phyloP scores from a whole-genome alignment of 2,329 filamentous ascomycete species.

The Neodidymelliopsis sp. region DNA sequence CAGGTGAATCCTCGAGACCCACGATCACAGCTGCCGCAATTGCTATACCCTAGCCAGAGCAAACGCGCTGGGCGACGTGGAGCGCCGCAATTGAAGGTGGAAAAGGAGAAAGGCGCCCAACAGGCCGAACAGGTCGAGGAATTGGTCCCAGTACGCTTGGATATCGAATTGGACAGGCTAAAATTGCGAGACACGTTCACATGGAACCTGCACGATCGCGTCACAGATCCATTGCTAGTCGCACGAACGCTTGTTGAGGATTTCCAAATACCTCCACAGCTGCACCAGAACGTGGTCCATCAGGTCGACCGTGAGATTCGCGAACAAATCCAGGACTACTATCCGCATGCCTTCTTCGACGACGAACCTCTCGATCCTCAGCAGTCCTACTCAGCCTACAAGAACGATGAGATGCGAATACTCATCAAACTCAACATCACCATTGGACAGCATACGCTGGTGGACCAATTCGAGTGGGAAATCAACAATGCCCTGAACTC shows the following conservation, averaged over 20 bases:
- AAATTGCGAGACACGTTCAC: conserved; percentile 97
- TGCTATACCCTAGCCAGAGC: conserved; percentile 82
- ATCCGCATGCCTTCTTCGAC: conserved; percentile 87
- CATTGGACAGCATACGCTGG: conserved; percentile 89
- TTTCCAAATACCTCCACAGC: conserved; percentile 74
- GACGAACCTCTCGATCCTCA: conserved; percentile 91
- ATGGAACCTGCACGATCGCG: conserved; percentile 94
- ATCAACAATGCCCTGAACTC: conserved; percentile 95
- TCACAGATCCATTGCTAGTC: conserved; percentile 81
- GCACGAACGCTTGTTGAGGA: conserved; percentile 91
- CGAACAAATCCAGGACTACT: conserved; percentile 92
- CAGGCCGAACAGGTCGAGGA: conserved; percentile 94
- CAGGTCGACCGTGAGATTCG: conserved; percentile 78
- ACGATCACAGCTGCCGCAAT: conserved; percentile 48
- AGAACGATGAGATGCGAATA: conserved; percentile 98
- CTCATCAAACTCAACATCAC: conserved; percentile 97
- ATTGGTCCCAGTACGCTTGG: conserved; percentile 86
- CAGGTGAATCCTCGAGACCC: conserved; percentile 60
- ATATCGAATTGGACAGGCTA: conserved; percentile 95
- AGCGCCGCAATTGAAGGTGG: conserved; percentile 75
- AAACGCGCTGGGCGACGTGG: conserved; percentile 78
- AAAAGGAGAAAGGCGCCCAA: conserved; percentile 80
- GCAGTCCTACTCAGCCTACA: conserved; percentile 90
- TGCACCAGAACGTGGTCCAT: conserved; percentile 62
- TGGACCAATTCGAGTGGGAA: conserved; percentile 99